Conservation (phyloP, 441 rosid species). For the Gossypium gossypioides region DNA sequence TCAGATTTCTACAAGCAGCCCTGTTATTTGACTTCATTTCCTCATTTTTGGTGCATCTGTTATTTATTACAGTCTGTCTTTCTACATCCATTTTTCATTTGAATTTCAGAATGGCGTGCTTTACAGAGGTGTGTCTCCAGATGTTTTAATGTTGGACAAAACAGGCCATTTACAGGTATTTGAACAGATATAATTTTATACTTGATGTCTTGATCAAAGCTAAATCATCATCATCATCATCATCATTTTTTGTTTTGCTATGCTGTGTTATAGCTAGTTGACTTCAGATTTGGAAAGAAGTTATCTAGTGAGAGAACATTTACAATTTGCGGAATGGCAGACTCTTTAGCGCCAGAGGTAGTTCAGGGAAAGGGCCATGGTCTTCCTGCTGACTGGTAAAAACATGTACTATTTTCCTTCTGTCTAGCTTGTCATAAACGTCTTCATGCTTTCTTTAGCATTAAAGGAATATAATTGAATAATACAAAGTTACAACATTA, state of each 20-base stretch:
- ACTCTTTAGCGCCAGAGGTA: constrained; percentile 85
- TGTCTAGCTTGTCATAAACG: not conserved
- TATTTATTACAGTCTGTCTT: not conserved
- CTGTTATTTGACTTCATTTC: constrained; percentile 3
- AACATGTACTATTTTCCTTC: not conserved
- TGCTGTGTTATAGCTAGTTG: constrained; percentile 51
- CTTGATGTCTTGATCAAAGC: not conserved
- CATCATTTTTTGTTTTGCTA: constrained; percentile 1
- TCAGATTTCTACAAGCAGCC: constrained; percentile 18
- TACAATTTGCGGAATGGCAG: constrained; percentile 84
- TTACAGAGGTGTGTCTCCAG: constrained; percentile 85
- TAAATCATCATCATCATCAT: no score
- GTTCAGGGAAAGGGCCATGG: constrained; percentile 90
- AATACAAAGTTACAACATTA: not conserved
- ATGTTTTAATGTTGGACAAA: constrained; percentile 77
- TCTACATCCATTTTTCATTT: constrained; percentile 16
- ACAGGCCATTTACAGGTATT: constrained; percentile 61
- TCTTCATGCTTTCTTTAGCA: not conserved
- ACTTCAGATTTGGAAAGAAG: constrained; percentile 83
- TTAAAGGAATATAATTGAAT: not conserved
- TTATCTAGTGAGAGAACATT: constrained; percentile 63
- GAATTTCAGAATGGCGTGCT: constrained; percentile 66
- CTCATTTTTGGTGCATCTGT: constrained; percentile 5
- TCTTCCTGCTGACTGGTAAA: constrained; percentile 79
- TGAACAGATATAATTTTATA: not conserved